Conservation (phyloP, 1,284 basidiomycete species). For the Butyriboletus appendiculatus region DNA sequence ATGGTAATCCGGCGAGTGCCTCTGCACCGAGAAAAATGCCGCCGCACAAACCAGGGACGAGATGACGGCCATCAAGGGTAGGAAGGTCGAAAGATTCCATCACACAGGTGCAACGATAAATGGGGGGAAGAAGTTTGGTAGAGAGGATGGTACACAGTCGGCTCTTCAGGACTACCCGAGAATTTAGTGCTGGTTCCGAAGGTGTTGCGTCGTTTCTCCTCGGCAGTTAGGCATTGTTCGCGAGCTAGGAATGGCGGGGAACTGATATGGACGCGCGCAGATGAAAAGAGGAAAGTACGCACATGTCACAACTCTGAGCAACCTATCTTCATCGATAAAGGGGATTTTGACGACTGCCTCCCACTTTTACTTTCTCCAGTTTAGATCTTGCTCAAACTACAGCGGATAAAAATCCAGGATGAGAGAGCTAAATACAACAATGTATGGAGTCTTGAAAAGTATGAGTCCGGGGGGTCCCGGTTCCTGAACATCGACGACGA, state of each 20-base stretch:
- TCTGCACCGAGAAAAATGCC: slow-evolving; percentile 87
- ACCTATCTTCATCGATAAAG: slow-evolving; percentile 87
- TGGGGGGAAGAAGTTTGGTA: slow-evolving; percentile 95
- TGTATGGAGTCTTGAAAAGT: too few species aligned
- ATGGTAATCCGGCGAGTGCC: slow-evolving; percentile 95
- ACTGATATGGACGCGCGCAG: neutral
- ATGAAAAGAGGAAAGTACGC: slow-evolving; percentile 26
- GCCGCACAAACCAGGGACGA: slow-evolving; percentile 85
- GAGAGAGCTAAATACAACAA: too few species aligned
- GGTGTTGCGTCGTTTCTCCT: slow-evolving; percentile 78
- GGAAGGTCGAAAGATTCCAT: slow-evolving; percentile 89
- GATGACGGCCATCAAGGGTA: slow-evolving; percentile 82
- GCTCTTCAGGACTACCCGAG: slow-evolving; percentile 64
- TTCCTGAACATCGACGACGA: too few species aligned
- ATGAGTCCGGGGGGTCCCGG: too few species aligned
- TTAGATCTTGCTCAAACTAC: slow-evolving; percentile 92
- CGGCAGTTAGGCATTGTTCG: slow-evolving; percentile 75
- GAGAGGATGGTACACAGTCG: slow-evolving; percentile 80
- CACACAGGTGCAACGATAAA: slow-evolving; percentile 80
- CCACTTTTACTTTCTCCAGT: slow-evolving; percentile 99
- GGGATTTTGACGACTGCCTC: slow-evolving; percentile 99
- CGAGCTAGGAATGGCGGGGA: slow-evolving; percentile 49
- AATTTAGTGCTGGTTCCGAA: slow-evolving; percentile 85
- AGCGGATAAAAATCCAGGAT: slow-evolving; percentile 95
- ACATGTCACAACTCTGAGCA: slow-evolving; percentile 85